Evolutionary conservation across 306 rosid species (phyloP).

Genomic region (Argentina anserina): DNA sequence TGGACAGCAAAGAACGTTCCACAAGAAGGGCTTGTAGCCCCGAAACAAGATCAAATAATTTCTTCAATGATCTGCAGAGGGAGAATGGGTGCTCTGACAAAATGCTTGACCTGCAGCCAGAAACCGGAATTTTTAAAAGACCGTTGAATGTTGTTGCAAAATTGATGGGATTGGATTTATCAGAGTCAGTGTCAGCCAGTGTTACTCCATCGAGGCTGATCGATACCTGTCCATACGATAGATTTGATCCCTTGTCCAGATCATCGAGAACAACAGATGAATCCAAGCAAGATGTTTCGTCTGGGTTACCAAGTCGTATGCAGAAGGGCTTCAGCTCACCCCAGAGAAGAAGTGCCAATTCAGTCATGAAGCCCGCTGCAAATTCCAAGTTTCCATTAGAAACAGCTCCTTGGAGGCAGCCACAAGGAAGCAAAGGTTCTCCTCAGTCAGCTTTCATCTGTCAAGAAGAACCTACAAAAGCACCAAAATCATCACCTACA

Average conservation of each 20-base stretch:
- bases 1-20: slow-evolving; percentile 73
- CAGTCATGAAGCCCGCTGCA: slow-evolving; percentile 31
- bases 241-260: slow-evolving; percentile 31
- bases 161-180: slow-evolving; percentile 85
- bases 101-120: slow-evolving; percentile 36
- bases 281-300: slow-evolving; percentile 33
- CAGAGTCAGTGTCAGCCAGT: slow-evolving; percentile 36
- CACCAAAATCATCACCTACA: slow-evolving; percentile 42
- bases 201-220: slow-evolving; percentile 28
- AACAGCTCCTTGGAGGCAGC: slow-evolving; percentile 48
- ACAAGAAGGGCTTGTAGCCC: slow-evolving; percentile 32
- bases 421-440: slow-evolving; percentile 33
- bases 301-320: slow-evolving; percentile 32
- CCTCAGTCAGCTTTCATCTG: slow-evolving; percentile 36
- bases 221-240: slow-evolving; percentile 21
- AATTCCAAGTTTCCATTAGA: slow-evolving; percentile 41
- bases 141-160: slow-evolving; percentile 66
- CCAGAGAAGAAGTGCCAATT: slow-evolving; percentile 38
- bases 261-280: slow-evolving; percentile 35
- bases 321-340: slow-evolving; percentile 28
- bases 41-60: slow-evolving; percentile 42
- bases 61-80: slow-evolving; percentile 40
- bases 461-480: slow-evolving; percentile 39
- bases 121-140: slow-evolving; percentile 48
- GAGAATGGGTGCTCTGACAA: slow-evolving; percentile 28